Evolutionary conservation across 768 basidiomycete species (phyloP), one percentile per base, ranked within the genome.

Genomic region (Neoboletus subvelutipes): DNA sequence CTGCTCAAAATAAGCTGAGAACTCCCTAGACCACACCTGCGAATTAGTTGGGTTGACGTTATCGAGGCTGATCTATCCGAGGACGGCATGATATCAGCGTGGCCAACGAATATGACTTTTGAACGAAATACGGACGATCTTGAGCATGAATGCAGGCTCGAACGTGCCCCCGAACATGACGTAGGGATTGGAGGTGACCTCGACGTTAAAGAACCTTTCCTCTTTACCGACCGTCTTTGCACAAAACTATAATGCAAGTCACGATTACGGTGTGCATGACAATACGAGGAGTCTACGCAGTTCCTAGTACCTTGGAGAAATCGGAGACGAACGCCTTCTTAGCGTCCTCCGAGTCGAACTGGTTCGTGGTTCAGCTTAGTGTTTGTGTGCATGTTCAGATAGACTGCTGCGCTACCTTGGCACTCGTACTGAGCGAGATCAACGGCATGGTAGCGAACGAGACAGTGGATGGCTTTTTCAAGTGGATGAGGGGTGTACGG

Each of bases 111-210:
- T 1, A 13, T 2, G 36, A 45, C 34, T 18, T 5, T 29, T 20
- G 28, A 9, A 7, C 7, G 1, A 42, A 33, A 37, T n/a, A 76
- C 86, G 52, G 57, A 90, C 88, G 56, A 87, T 72, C 45, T 68
- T 71, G 52, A 90, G 71, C 49, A 80, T 73, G 70, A 87, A 81
- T 4, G 86, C 83, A 20, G 87, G 87, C 17, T 88, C 86, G 52
- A 86, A 80, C 5, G 81, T 80, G 15, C 87, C 87, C 20, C 61
- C 75, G 64, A 83, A 88, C 4, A 83, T 78, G 57, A 88, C 77
- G 36, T 75, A 77, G 52, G 88, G 83, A 61, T 85, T 83, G 73
- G 84, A 77, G 12, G 68, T 75, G 62, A 84, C 78, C 59, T 78
- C 77, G 59, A 83, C 73, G n/a, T 78, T 75, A 60, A 90, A 82